phyloP scores from a whole-genome alignment of 495 filamentous ascomycete species.

The Penicillium psychrofluorescens region DNA sequence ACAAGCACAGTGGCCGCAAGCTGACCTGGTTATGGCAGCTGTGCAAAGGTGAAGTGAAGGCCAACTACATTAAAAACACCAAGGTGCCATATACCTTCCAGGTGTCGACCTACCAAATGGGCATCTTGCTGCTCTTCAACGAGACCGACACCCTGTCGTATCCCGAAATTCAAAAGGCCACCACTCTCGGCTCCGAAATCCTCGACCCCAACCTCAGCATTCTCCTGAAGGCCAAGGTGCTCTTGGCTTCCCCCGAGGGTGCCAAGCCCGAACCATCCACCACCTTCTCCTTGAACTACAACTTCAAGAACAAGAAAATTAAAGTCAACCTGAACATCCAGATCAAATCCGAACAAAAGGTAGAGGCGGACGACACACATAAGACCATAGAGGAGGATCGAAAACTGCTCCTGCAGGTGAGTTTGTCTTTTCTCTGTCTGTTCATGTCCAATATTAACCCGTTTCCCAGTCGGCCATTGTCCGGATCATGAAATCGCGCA shows the following conservation, averaged over 20 bases:
- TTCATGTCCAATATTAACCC: conserved; percentile 16
- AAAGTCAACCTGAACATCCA: conserved; percentile 92
- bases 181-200: conserved; percentile 67
- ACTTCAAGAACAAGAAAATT: conserved; percentile 97
- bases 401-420: conserved; percentile 92
- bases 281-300: conserved; percentile 74
- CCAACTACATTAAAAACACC: conserved; percentile 79
- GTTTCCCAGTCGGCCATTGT: conserved; percentile 82
- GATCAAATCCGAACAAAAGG: conserved; percentile 90
- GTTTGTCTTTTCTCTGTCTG: conserved; percentile 22
- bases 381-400: conserved; percentile 99
- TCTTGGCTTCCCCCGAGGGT: conserved; percentile 60
- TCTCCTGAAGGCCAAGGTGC: conserved; percentile 83
- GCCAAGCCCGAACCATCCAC: conserved; percentile 71
- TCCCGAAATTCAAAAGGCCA: conserved; percentile 76
- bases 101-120: conserved; percentile 97
- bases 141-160: conserved; percentile 79
- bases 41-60: conserved; percentile 93
- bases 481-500: conserved; percentile 98
- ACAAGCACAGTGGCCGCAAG: conserved; percentile 94
- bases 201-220: conserved; percentile 80
- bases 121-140: conserved; percentile 93
- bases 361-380: conserved; percentile 92
- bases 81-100: conserved; percentile 96
- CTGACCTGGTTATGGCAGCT: conserved; percentile 97